Evolutionary conservation across 257 asterid genomes (phyloP), one percentile per base, ranked within the genome.

Genomic region (Avicennia marina): DNA sequence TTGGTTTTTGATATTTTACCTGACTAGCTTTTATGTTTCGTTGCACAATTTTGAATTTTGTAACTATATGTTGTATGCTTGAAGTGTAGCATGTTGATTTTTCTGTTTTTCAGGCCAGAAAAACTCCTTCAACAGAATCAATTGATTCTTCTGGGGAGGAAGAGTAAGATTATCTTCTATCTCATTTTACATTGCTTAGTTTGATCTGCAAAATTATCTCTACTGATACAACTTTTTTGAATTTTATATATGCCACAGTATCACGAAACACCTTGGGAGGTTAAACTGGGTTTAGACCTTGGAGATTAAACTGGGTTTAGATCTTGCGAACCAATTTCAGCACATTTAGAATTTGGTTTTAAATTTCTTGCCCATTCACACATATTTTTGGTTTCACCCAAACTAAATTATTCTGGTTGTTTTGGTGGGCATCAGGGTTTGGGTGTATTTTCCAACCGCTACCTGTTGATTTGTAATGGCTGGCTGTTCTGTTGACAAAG

Each of bases 61-160:
- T 58, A 18, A 41, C 45, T 9, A 56, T 34, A 63, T 29, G 29
- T 54, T 52, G 62, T 31, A 56, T 31, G 21, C 16, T 40, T 46
- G 13, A 17, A 32, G 32, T 17, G 31, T 13, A 42, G 49, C 36
- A 67, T 32, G 58, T 60, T 40, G 47, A 63, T 53, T 63, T 75
- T 75, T 42, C 65, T 17, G 40, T 64, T 49, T 63, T 55, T 77
- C 84, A 90, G 98, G 79, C 75, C 15, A 78, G 83, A 56, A 85
- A 78, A 72, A 78, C 85, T 29, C 81, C 90, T 41, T 85, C 95
- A 45, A 55, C 76, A 55, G 98, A 83, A 60, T 83, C 96, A 50
- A 58, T 90, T 49, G 96, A 85, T 73, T 85, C 93, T 29, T 90
- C 96, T 53, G 98, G 96, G 56, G 98, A 90, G 72, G 98, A 90